Percentiles rank a stretch among this genome's conserved stretches.
phyloP scores from a whole-genome alignment of 495 filamentous ascomycete species.

The Lepraria neglecta region DNA sequence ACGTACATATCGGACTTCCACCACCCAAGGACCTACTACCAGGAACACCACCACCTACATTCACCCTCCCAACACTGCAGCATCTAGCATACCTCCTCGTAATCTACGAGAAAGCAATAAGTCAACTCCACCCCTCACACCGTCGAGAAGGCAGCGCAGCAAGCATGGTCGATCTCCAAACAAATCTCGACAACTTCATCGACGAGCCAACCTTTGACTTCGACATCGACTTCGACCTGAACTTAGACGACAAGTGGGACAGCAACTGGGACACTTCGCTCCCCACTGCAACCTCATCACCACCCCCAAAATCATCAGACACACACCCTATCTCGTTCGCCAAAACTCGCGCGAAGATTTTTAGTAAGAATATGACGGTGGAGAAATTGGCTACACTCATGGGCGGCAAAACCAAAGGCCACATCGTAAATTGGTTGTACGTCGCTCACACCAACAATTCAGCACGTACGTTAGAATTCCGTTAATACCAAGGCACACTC shows the following conservation, averaged over 20 bases:
- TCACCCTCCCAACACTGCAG: conserved; percentile 24
- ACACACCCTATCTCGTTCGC: not conserved
- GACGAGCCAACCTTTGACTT: not conserved
- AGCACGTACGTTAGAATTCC: conserved; percentile 36
- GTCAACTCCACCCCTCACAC: conserved; percentile 13
- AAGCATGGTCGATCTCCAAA: not conserved
- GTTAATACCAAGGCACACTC: conserved; percentile 36
- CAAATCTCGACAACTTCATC: conserved; percentile 14
- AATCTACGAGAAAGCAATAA: conserved; percentile 24
- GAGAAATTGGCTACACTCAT: conserved; percentile 15
- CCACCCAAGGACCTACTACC: not conserved
- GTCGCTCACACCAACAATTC: not conserved
- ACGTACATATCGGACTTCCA: conserved; percentile 30
- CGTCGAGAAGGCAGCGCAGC: conserved; percentile 14
- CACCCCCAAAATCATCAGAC: not conserved
- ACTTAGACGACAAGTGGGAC: not conserved
- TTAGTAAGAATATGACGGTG: not conserved
- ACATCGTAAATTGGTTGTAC: conserved; percentile 20
- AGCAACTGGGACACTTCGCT: not conserved
- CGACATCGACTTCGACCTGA: not conserved
- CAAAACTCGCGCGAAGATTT: conserved; percentile 12
- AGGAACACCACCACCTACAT: conserved; percentile 6
- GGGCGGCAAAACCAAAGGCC: not conserved
- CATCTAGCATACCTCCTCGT: conserved; percentile 28
- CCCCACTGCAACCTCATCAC: not conserved